Base-by-base conservation (phyloP, 1,139 yeast species). In the Kodamaea ohmeri region DNA sequence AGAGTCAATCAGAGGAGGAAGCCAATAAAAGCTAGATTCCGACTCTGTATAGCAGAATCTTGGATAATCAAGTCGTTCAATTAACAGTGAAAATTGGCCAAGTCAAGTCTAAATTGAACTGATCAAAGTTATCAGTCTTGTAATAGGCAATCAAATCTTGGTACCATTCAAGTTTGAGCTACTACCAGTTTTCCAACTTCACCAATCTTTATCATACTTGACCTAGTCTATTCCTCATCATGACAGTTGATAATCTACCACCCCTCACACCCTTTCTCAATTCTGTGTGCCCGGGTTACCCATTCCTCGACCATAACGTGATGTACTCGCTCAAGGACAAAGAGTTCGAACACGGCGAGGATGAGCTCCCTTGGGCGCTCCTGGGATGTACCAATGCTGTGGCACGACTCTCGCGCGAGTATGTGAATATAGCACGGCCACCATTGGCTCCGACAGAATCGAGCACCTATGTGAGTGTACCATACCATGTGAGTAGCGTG, bases 381-480 rank as follows among this genome's bases (percentile, higher is more conserved):
- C 43, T 58, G 7, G 51, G 52, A 12, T 49, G 47, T 32, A 47
- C 49, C n/a, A 36, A 57, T 8, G 44, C 46, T 12, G 50, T 60
- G 4, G 61, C 61, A 5, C 45, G 43, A n/a, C 46, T 70, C 21
- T 48, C 55, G n/a, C 43, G 44, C 3, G 39, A 53, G 2, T 70
- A 69, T 43, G 52, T 70, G 42, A 65, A 69, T 43, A 55, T 70
- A 12, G 60, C 73, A 13, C 44, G 75, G 24, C 74, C 75, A 2
- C 65, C 66, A 2, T 50, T 68, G 34, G 43, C 51, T 19, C 49
- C 58, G 4, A 57, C 59, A 25, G 76, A 70, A 41, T 63, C 72
- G 9, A 64, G 65, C 13, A 70, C 75, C 2, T 69, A 70, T 41
- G 72, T 70, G 3, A 62, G 73, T 6, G 47, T 67, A 25, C 75